Percentiles rank a stretch among this genome's conserved stretches.
phyloP scores from a whole-genome alignment of 495 filamentous ascomycete species.

The Penicillium pulvis region DNA sequence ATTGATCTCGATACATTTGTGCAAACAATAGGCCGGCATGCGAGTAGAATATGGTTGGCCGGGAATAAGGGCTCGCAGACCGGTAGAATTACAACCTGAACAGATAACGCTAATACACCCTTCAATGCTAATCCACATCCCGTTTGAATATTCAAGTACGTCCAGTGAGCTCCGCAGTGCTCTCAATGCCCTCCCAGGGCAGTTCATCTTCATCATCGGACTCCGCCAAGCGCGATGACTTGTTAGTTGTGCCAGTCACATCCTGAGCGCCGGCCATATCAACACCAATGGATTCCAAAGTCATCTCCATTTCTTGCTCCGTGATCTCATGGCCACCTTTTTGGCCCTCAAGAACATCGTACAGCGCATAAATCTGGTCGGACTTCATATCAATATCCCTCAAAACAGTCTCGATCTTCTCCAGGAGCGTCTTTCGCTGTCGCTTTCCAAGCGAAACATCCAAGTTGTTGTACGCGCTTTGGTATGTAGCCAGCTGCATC shows the following conservation, averaged over 20 bases:
- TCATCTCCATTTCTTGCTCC: conserved; percentile 67
- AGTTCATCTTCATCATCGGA: conserved; percentile 46
- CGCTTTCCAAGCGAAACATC: conserved; percentile 70
- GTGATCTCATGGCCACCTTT: conserved; percentile 68
- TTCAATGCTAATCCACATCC: conserved; percentile 8
- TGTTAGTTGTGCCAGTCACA: conserved; percentile 36
- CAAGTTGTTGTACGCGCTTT: conserved; percentile 63
- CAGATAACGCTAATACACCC: conserved; percentile 6
- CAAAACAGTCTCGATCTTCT: conserved; percentile 64
- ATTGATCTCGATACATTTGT: background rate
- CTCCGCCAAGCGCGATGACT: conserved; percentile 32
- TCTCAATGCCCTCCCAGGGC: conserved; percentile 58
- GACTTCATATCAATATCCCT: conserved; percentile 72
- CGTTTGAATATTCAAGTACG: conserved; percentile 11
- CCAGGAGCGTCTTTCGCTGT: conserved; percentile 64
- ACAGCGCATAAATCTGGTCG: conserved; percentile 86
- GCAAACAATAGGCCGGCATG: background rate
- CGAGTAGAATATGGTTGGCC: conserved; percentile 2
- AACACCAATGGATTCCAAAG: conserved; percentile 61
- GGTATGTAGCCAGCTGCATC: conserved; percentile 59
- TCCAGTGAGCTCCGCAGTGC: conserved; percentile 50
- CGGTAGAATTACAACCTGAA: conserved; percentile 6
- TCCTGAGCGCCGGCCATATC: conserved; percentile 25
- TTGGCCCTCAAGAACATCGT: conserved; percentile 87
- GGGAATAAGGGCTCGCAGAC: background rate